Evolutionary conservation across 2,329 filamentous ascomycete genomes (phyloP), one percentile per base, ranked within the genome.

Genomic region (Grosmannia huntii): DNA sequence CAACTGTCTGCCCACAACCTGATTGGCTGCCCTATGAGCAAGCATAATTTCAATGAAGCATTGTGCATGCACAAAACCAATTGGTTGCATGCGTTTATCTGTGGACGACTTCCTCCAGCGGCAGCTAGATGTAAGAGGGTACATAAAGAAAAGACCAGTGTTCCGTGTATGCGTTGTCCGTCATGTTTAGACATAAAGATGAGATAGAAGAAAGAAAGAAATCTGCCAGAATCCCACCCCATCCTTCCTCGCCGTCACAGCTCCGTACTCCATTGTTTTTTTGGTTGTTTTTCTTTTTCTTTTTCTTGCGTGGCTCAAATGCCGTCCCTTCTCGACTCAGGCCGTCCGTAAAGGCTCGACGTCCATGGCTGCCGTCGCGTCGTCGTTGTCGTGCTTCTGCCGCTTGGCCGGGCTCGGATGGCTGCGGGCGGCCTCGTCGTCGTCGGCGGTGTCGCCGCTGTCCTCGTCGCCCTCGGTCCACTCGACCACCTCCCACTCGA

Each of bases 401-500:
- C 81, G 74, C 71, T 84, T 84, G 54, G 70, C 72, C 21, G 72
- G 70, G 56, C 68, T 68, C 14, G 69, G 65, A 36, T 68, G 63
- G 69, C 64, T 33, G n/a, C 41, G 46, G 48, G n/a, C 55, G 21
- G n/a, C 27, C 4, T n/a, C 7, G 41, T 44, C 16, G 14, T 41
- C 16, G 16, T 16, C 16, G 41, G 19, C 4, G 27, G 4, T 7
- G 27, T 46, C 10, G 67, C 63, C 49, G 68, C 16, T 68, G 28
- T 64, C 63, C 61, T 55, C 63, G 61, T 55, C 67, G 10, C 73
- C 75, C 56, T 76, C 77, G 53, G 76, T 79, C 76, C 81, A 91
- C 71, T 96, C 90, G 46, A 85, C 77, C 62, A 96, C 79, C 71
- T 95, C 90, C 88, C 89, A 95, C 67, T 94, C 86, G 12, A 94